phyloP scores from a whole-genome alignment of 208 protist genomes.

The Polymyxa betae region DNA sequence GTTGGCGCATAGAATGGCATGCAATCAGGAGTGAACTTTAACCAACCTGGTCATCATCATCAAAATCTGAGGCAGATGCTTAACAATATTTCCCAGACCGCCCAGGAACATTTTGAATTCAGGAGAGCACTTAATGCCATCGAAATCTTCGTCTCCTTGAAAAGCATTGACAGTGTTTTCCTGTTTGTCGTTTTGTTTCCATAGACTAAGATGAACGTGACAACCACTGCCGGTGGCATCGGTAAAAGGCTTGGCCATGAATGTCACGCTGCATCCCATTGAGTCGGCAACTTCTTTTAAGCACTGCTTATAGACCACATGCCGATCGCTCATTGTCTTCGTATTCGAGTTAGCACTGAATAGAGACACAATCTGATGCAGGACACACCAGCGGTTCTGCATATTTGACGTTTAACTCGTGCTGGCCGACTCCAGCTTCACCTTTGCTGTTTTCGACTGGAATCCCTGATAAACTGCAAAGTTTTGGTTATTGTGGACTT shows the following conservation, averaged over 20 bases:
- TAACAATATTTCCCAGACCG: background rate
- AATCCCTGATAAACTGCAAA: constrained; percentile 37
- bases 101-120: constrained; percentile 12
- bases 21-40: constrained; percentile 54
- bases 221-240: constrained; percentile 55
- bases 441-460: constrained; percentile 54
- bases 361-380: too few species aligned
- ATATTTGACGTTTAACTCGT: constrained; percentile 57
- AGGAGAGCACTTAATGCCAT: constrained; percentile 38
- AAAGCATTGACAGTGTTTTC: background rate
- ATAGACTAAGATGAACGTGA: constrained; percentile 50
- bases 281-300: constrained; percentile 49
- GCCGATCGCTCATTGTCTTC: constrained; percentile 42
- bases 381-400: background rate
- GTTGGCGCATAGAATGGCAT: constrained; percentile 56
- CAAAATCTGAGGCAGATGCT: background rate
- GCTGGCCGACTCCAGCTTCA: constrained; percentile 56
- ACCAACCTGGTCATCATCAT: background rate
- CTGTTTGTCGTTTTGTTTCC: background rate
- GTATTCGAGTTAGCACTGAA: too few species aligned
- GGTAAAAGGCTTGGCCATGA: constrained; percentile 57
- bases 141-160: background rate
- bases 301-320: constrained; percentile 57
- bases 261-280: constrained; percentile 40
- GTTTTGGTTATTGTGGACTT: background rate